A percentile compares a stretch with the other conserved stretches of the same genome.
Evolutionary conservation across 2,329 filamentous ascomycete species (phyloP).

Genomic region (Incumbomyces lentus): DNA sequence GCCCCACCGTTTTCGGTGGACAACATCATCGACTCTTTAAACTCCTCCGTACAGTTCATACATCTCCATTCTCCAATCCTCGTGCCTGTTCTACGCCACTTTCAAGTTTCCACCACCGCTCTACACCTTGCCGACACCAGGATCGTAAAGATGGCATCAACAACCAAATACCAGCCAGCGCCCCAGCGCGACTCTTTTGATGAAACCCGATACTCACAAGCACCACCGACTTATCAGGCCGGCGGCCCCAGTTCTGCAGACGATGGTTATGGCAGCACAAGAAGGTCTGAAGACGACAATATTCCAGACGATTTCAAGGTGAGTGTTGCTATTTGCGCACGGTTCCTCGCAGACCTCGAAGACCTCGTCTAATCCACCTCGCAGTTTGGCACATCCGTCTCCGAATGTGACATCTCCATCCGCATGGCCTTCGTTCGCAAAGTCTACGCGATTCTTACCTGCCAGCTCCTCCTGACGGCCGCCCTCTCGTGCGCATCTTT

Average conservation of each 20-base stretch:
- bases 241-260: constrained; percentile 44
- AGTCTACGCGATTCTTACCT: constrained; percentile 96
- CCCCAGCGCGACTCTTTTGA: constrained; percentile 80
- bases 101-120: not conserved
- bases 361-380: not conserved
- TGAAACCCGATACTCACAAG: constrained; percentile 57
- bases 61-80: not conserved
- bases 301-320: constrained; percentile 96
- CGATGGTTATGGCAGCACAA: constrained; percentile 44
- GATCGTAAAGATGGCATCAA: constrained; percentile 13
- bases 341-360: too few species aligned
- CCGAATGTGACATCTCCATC: constrained; percentile 89
- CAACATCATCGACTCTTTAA: not conserved
- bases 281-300: constrained; percentile 77
- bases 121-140: not conserved
- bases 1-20: too few species aligned
- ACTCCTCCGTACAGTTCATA: too few species aligned
- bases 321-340: constrained; percentile 13
- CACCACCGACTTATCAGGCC: constrained; percentile 71
- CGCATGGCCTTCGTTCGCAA: constrained; percentile 95
- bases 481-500: constrained; percentile 75
- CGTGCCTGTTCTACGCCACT: not conserved
- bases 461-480: constrained; percentile 78
- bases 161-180: constrained; percentile 69
- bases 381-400: constrained; percentile 82